Conservation (phyloP, 1,139 yeast species). For the Keqinozyma sinolaborantium region DNA sequence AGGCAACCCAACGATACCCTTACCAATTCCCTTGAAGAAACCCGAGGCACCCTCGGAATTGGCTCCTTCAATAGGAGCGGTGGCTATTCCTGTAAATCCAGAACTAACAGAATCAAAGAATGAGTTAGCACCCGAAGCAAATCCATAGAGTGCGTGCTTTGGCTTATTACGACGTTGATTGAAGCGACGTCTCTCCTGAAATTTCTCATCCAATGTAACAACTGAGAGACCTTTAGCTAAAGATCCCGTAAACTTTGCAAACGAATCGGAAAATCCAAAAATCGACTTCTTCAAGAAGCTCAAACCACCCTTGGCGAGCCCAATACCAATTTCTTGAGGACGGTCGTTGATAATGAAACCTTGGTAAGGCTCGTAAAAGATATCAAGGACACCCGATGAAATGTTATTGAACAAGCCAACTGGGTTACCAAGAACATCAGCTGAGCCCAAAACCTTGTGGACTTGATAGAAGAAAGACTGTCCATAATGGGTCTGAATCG, state of each 20-base stretch:
- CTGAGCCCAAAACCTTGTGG: slow-evolving; percentile 92
- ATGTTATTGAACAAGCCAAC: slow-evolving; percentile 92
- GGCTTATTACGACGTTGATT: slow-evolving; percentile 76
- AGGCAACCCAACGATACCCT: slow-evolving; percentile 92
- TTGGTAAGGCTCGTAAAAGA: slow-evolving; percentile 95
- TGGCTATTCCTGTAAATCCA: slow-evolving; percentile 87
- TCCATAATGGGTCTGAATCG: slow-evolving; percentile 81
- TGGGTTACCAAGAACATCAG: slow-evolving; percentile 95
- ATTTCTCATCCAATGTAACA: slow-evolving; percentile 82
- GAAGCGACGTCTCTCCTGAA: slow-evolving; percentile 77
- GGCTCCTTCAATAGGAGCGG: slow-evolving; percentile 90
- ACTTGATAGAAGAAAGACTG: slow-evolving; percentile 91
- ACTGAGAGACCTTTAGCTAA: slow-evolving; percentile 91
- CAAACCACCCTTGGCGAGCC: slow-evolving; percentile 92
- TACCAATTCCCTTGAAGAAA: slow-evolving; percentile 89
- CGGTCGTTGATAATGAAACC: slow-evolving; percentile 92
- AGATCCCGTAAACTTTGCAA: slow-evolving; percentile 90
- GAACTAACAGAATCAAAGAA: slow-evolving; percentile 83
- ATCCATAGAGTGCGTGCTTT: slow-evolving; percentile 83
- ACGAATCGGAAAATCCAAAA: slow-evolving; percentile 90
- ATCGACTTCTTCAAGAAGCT: slow-evolving; percentile 93
- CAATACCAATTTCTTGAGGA: slow-evolving; percentile 94
- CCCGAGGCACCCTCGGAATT: slow-evolving; percentile 83
- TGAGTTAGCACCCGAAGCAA: slow-evolving; percentile 85
- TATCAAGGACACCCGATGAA: slow-evolving; percentile 93